Conservation (phyloP, 2,329 filamentous ascomycete species). For the Calonectria pseudoturangicola region DNA sequence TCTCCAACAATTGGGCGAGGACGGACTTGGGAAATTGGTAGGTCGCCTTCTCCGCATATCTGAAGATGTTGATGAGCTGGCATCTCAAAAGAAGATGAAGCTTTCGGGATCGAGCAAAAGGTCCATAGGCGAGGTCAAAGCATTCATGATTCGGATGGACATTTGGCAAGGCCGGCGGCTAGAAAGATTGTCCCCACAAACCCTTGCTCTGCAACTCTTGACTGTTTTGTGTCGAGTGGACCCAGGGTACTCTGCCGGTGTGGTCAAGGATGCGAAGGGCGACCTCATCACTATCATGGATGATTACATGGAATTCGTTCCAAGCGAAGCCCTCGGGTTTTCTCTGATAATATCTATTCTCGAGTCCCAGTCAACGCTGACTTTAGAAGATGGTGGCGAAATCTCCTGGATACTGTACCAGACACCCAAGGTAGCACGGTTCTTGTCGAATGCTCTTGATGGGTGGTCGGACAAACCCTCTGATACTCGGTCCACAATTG, state of each 20-base stretch:
- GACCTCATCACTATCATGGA: constrained; percentile 54
- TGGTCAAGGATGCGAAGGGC: constrained; percentile 56
- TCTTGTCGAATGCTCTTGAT: constrained; percentile 56
- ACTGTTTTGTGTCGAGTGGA: constrained; percentile 64
- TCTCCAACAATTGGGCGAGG: constrained; percentile 72
- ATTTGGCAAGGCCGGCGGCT: constrained; percentile 77
- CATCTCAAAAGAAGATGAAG: constrained; percentile 79
- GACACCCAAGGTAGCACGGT: constrained; percentile 54
- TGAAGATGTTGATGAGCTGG: constrained; percentile 76
- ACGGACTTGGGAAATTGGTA: constrained; percentile 74
- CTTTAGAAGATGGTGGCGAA: constrained; percentile 48
- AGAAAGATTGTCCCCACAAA: constrained; percentile 75
- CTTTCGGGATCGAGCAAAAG: constrained; percentile 79
- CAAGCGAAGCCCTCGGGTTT: constrained; percentile 60
- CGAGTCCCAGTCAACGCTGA: constrained; percentile 59
- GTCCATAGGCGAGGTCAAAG: constrained; percentile 73
- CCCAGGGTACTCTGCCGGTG: constrained; percentile 52
- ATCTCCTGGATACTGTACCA: constrained; percentile 52
- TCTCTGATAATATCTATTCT: constrained; percentile 65
- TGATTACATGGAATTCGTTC: constrained; percentile 44
- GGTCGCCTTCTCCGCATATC: constrained; percentile 70
- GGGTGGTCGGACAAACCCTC: constrained; percentile 56
- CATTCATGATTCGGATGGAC: constrained; percentile 69
- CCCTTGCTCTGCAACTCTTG: constrained; percentile 78
- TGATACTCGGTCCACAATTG: constrained; percentile 54